phyloP scores from a whole-genome alignment of 495 filamentous ascomycete genomes.

The Neurospora tetraspora region DNA sequence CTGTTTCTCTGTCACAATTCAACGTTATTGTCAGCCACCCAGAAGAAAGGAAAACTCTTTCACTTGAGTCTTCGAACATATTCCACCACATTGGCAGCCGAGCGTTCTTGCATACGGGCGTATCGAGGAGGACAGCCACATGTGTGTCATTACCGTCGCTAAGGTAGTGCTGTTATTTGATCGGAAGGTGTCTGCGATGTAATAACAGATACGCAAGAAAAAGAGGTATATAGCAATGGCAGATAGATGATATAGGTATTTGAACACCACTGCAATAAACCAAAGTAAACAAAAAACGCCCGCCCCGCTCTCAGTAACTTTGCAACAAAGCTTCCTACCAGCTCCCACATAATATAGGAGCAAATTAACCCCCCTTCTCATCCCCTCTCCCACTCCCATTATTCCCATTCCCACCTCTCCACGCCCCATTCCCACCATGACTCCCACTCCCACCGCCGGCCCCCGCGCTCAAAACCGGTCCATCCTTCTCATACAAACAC shows the following conservation, averaged over 20 bases:
- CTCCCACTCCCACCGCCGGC: slow-evolving; percentile 3
- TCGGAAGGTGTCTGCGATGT: not conserved
- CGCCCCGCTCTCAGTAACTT: not conserved
- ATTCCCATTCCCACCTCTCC: not conserved
- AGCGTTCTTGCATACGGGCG: not conserved
- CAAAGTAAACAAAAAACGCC: not conserved
- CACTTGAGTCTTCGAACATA: not conserved
- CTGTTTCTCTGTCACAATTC: not conserved
- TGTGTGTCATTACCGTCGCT: not conserved
- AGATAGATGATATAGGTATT: not conserved
- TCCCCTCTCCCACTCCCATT: not conserved
- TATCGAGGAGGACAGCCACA: not conserved
- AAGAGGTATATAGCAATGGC: not conserved
- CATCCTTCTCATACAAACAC: slow-evolving; percentile 63
- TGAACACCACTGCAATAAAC: not conserved
- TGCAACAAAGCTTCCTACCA: not conserved
- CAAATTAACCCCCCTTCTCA: not conserved
- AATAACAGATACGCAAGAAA: not conserved
- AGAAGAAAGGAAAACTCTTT: not conserved
- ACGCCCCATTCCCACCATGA: not conserved
- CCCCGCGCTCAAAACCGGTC: not conserved
- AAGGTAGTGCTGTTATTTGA: not conserved
- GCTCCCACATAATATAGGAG: not conserved
- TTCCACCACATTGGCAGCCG: not conserved
- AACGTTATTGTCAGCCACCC: not conserved